Percentiles rank a stretch among this genome's conserved stretches.
Conservation (phyloP, 2,329 filamentous ascomycete species). For the Drechslerella dactyloides region DNA sequence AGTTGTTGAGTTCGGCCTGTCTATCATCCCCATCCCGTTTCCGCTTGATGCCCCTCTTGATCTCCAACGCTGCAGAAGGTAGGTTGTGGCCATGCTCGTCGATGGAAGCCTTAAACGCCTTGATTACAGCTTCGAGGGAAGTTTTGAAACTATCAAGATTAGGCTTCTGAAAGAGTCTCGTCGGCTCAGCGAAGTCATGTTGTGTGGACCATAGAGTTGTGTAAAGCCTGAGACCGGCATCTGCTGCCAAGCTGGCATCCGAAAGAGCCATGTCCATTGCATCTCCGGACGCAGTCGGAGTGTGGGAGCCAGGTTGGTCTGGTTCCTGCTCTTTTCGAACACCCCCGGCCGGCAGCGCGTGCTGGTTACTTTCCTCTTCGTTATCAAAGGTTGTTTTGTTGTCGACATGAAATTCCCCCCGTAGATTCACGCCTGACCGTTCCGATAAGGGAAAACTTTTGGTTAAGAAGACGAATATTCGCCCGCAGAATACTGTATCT, state of each 20-base stretch:
- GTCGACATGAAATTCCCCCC: conserved; percentile 93
- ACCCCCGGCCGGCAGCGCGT: conserved; percentile 39
- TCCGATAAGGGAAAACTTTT: conserved; percentile 96
- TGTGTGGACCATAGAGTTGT: conserved; percentile 94
- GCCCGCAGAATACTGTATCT: conserved; percentile 90
- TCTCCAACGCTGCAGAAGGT: conserved; percentile 12
- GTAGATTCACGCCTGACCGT: conserved; percentile 93
- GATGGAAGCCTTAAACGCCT: conserved; percentile 41
- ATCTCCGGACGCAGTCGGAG: conserved; percentile 53
- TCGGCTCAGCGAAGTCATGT: conserved; percentile 87
- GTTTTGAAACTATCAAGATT: conserved; percentile 72
- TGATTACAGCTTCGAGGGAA: conserved; percentile 62
- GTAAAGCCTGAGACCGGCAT: conserved; percentile 72
- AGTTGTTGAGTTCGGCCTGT: conserved; percentile 70
- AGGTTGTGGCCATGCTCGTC: conserved; percentile 40
- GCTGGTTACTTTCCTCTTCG: conserved; percentile 51
- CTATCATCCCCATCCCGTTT: conserved; percentile 58
- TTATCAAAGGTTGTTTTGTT: conserved; percentile 85
- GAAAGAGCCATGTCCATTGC: conserved; percentile 57
- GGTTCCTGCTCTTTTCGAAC: conserved; percentile 1
- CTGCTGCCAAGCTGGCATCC: conserved; percentile 55
- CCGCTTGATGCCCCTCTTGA: conserved; percentile 22
- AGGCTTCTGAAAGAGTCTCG: conserved; percentile 74
- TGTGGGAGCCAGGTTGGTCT: conserved; percentile 55
- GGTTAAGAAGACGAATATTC: conserved; percentile 98